phyloP scores from a whole-genome alignment of 768 basidiomycete genomes.

The Fomitopsis serialis region DNA sequence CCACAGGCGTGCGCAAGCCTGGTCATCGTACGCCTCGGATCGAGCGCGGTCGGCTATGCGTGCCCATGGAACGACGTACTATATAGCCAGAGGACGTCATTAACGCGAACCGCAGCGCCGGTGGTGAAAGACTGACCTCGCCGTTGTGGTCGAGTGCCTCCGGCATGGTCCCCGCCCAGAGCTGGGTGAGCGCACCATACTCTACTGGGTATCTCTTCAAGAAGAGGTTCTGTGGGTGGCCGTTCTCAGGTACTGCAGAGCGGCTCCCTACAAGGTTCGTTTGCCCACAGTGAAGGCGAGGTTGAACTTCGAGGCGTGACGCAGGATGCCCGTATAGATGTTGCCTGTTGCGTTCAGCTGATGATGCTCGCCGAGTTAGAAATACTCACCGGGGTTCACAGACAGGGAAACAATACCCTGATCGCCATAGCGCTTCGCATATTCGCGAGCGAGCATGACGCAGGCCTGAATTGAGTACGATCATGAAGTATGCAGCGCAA shows the following conservation, averaged over 20 bases:
- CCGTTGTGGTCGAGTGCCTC: slow-evolving; percentile 35
- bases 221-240: background rate
- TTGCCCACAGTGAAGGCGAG: slow-evolving; percentile 45
- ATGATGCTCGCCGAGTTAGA: no score
- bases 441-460: slow-evolving; percentile 38
- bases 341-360: background rate
- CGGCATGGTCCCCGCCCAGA: slow-evolving; percentile 30
- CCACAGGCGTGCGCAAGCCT: slow-evolving; percentile 17
- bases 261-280: no score
- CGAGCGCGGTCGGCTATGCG: slow-evolving; percentile 11
- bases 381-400: slow-evolving; percentile 39
- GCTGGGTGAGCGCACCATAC: slow-evolving; percentile 21
- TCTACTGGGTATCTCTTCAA: background rate
- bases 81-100: background rate
- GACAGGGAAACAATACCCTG: slow-evolving; percentile 38
- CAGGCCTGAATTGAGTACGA: slow-evolving; percentile 33
- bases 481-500: slow-evolving; percentile 25
- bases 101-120: background rate
- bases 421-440: slow-evolving; percentile 41
- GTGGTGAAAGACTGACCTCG: slow-evolving; percentile 21
- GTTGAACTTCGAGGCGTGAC: background rate
- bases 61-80: slow-evolving; percentile 22
- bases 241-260: no score
- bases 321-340: background rate
- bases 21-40: slow-evolving; percentile 16